These are phyloP conservation scores for Hyphodiscus hymeniophilus DNA, from an alignment of 495 filamentous ascomycete species.

Conservation along the genomic window DNA sequence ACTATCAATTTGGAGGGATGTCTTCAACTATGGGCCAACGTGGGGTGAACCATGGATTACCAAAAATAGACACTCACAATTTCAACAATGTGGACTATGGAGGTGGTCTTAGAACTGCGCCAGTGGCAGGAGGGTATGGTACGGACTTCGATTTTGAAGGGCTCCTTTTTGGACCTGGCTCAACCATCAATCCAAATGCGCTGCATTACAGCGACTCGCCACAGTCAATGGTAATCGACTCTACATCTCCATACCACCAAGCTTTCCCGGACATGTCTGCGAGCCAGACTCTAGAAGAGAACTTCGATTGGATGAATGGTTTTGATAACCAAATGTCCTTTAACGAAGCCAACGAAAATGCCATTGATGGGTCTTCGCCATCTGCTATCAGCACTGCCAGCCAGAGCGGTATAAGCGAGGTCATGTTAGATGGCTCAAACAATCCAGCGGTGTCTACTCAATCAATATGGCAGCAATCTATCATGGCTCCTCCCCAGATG, in stretches of 20 bases:
- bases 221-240: conserved; percentile 60
- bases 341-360: conserved; percentile 59
- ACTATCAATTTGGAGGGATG: conserved; percentile 63
- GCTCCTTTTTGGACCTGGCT: conserved; percentile 55
- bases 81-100: conserved; percentile 54
- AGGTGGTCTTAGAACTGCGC: conserved; percentile 70
- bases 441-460: conserved; percentile 38
- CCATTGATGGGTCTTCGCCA: conserved; percentile 86
- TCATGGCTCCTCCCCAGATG: conserved; percentile 53
- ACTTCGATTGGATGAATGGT: conserved; percentile 79
- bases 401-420: conserved; percentile 85
- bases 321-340: conserved; percentile 73
- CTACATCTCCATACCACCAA: conserved; percentile 65
- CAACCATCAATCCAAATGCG: conserved; percentile 91
- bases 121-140: conserved; percentile 60
- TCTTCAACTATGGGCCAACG: conserved; percentile 56
- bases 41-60: conserved; percentile 55
- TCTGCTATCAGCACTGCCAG: conserved; percentile 90
- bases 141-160: conserved; percentile 69
- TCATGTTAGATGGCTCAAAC: conserved; percentile 80
- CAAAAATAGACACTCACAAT: conserved; percentile 77
- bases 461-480: conserved; percentile 58
- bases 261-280: conserved; percentile 50
- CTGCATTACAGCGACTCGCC: conserved; percentile 87
- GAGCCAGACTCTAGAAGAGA: conserved; percentile 61